These are phyloP conservation scores for Aureobasidium leucospermi DNA, from an alignment of 2,329 filamentous ascomycete genomes.

Conservation along the genomic window DNA sequence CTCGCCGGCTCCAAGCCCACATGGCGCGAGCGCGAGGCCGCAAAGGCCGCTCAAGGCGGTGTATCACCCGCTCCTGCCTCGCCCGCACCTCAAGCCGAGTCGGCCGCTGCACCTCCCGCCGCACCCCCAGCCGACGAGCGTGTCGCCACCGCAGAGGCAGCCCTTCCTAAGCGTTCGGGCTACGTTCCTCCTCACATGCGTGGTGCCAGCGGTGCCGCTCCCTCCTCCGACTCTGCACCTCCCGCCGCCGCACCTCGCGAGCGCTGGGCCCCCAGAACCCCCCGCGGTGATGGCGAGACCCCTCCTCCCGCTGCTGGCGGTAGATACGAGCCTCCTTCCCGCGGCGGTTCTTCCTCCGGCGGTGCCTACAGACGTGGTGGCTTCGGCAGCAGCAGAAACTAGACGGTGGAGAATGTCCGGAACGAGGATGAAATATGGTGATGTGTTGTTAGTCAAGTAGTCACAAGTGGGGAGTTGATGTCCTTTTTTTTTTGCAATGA, in stretches of 20 bases:
- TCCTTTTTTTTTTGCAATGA: slow-evolving; percentile 4
- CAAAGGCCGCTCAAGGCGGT: slow-evolving; percentile 29
- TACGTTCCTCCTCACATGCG: slow-evolving; percentile 43
- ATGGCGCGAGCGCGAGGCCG: slow-evolving; percentile 67
- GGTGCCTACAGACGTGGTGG: slow-evolving; percentile 17
- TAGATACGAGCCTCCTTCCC: slow-evolving; percentile 22
- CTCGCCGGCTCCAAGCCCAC: slow-evolving; percentile 56
- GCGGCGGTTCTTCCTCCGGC: slow-evolving; percentile 11
- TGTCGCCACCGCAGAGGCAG: slow-evolving; percentile 32
- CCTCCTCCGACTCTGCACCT: slow-evolving; percentile 18
- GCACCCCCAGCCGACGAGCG: slow-evolving; percentile 28
- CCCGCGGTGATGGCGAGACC: slow-evolving; percentile 20
- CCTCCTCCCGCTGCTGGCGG: slow-evolving; percentile 17
- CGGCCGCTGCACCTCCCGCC: slow-evolving; percentile 21
- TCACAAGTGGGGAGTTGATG: background rate
- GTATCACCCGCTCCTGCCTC: slow-evolving; percentile 26
- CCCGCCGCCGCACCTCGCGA: background rate
- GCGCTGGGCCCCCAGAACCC: slow-evolving; percentile 14
- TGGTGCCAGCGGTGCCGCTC: slow-evolving; percentile 22
- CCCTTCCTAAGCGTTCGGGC: slow-evolving; percentile 31
- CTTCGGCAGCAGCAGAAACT: slow-evolving; percentile 13
- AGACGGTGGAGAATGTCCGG: background rate
- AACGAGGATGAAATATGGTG: background rate
- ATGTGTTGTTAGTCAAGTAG: background rate
- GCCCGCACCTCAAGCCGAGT: slow-evolving; percentile 27